Evolutionary conservation across 345 rosid genomes (phyloP).

Genomic region (Dipteronia dyeriana): DNA sequence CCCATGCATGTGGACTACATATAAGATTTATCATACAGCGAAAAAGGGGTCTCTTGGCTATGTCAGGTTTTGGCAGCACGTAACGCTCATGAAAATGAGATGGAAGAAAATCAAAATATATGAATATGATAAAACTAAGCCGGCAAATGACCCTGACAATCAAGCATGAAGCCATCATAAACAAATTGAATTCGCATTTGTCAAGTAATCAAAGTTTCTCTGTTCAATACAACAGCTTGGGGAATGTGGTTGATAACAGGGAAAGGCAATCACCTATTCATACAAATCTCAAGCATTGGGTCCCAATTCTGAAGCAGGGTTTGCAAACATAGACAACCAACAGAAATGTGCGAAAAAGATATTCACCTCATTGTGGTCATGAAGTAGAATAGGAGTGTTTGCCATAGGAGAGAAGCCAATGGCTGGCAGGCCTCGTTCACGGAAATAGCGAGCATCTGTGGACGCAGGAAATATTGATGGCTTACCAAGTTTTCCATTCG

Average conservation of each 20-base stretch:
- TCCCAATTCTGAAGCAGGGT: background rate
- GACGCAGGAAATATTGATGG: constrained; percentile 93
- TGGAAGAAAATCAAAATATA: background rate
- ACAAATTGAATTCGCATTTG: background rate
- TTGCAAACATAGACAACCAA: background rate
- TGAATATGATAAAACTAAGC: background rate
- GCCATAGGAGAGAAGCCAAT: constrained; percentile 94
- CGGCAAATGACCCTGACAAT: background rate
- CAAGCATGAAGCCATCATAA: background rate
- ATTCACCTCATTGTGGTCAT: constrained; percentile 89
- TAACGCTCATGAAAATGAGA: background rate
- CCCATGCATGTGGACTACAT: background rate
- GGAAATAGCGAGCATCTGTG: constrained; percentile 84
- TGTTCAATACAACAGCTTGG: background rate
- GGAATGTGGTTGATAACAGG: background rate
- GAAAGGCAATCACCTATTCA: background rate
- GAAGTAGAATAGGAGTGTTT: constrained; percentile 85
- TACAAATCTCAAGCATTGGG: background rate
- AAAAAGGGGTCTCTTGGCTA: background rate
- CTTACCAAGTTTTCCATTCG: constrained; percentile 62
- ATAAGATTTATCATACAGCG: background rate
- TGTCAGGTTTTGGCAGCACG: background rate
- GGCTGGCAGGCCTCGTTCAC: constrained; percentile 66
- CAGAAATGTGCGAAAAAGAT: background rate
- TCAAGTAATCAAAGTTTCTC: background rate